Base-by-base conservation (phyloP, 2,329 filamentous ascomycete species). In the Fusarium euwallaceae region DNA sequence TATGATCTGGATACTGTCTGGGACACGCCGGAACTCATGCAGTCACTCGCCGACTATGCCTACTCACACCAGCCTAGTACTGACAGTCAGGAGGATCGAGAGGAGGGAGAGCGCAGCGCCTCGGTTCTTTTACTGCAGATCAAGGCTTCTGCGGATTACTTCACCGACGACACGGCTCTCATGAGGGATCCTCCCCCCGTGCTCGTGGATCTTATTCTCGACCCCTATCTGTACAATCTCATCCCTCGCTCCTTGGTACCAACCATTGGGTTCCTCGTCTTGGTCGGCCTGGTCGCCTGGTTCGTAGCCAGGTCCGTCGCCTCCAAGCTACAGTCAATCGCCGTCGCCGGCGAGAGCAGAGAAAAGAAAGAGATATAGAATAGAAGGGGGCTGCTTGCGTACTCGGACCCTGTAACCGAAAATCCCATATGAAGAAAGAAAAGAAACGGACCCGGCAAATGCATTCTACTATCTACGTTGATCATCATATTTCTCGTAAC, bases 71-170 rank as follows among this genome's bases (percentile, higher is more conserved):
- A 88, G 65, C 71, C 78, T 53, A 71, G 77, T 32, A 70, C 80
- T 24, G 77, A 48, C 32, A 71, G 67, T 16, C 39, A 67, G n/a
- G 55, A 55, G 34, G 22, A 61, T 37, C 56, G 55, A 12, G 56
- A 70, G 34, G 71, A 72, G n/a, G 66, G 66, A 34, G 66, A 60
- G 56, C 75, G 70, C 20, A 58, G 73, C n/a, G 77, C 84, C 27
- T 93, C 92, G 1, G 79, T 91, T 34, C 86, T 97, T 9, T 90
- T 97, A 66, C 88, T 98, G 4, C 92, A 91, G 72, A 86, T 98
- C 62, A 87, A 89, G 72, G 90, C 95, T 16, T 91, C 92, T 22
- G 95, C 97, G 56, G 94, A 97, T 78, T 99, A 96, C 85, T 97
- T 94, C 83, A 93, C 94, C 12, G 88, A 91, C 68, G 89, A 98